phyloP scores from a whole-genome alignment of 108 stramenopile genomes.

The Conticribra weissflogii region DNA sequence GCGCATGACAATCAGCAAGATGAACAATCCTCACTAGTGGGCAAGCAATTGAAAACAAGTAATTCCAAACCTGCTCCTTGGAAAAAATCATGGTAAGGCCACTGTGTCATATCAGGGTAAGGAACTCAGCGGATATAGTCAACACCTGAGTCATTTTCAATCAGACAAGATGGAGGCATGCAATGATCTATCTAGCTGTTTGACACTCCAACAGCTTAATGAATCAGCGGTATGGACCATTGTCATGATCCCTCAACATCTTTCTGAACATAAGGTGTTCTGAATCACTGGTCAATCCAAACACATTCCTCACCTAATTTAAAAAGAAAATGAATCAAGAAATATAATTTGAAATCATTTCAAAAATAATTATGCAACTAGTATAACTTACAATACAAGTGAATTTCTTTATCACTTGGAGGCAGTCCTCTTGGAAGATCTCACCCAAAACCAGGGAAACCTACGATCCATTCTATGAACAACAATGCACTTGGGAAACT shows the following conservation, averaged over 20 bases:
- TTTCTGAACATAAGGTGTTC: not conserved
- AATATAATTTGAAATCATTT: not conserved
- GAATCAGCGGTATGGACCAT: not conserved
- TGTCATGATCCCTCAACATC: not conserved
- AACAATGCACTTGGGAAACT: not conserved
- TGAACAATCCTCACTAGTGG: not conserved
- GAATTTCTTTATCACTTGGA: not conserved
- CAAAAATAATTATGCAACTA: not conserved
- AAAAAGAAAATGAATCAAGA: not conserved
- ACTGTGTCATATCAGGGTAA: not conserved
- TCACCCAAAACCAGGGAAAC: not conserved
- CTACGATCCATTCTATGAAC: not conserved
- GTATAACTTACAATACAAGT: not conserved
- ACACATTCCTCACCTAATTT: not conserved
- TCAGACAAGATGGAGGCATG: not conserved
- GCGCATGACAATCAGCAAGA: not conserved
- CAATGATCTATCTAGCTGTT: not conserved
- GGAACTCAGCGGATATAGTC: not conserved
- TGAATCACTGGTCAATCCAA: not conserved
- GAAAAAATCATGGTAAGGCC: not conserved
- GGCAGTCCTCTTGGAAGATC: not conserved
- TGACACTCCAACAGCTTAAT: constrained; percentile 1
- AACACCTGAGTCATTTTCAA: not conserved
- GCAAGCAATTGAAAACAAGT: not conserved
- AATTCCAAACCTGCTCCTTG: not conserved